These are phyloP conservation scores for Arachnopeziza araneosa DNA, from an alignment of 2,329 filamentous ascomycete genomes.

Conservation along the genomic window DNA sequence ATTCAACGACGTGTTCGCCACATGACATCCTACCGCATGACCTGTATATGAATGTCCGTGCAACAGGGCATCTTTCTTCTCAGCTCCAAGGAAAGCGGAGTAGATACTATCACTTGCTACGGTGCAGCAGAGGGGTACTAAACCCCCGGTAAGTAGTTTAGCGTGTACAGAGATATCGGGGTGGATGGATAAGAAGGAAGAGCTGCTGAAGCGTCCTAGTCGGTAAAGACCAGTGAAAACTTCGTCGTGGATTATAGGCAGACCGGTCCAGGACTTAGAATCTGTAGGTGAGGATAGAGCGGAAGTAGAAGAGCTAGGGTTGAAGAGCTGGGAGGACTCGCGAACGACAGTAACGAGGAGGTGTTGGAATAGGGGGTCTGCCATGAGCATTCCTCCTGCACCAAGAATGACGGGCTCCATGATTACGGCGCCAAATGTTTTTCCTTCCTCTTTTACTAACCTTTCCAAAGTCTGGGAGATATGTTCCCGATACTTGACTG, in stretches of 20 bases:
- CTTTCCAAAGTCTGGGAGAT: conserved; percentile 50
- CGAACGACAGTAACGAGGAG: conserved; percentile 64
- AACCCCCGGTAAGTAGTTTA: conserved; percentile 75
- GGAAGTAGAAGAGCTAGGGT: conserved; percentile 7
- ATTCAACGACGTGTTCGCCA: conserved; percentile 62
- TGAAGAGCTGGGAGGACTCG: conserved; percentile 36
- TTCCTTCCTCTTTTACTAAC: conserved; percentile 49
- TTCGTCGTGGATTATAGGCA: conserved; percentile 79
- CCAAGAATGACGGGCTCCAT: conserved; percentile 77
- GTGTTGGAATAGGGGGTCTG: conserved; percentile 76
- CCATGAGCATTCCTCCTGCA: conserved; percentile 78
- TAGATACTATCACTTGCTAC: conserved; percentile 71
- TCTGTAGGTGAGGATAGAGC: conserved; percentile 2
- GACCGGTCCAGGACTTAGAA: conserved; percentile 55
- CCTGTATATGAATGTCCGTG: conserved; percentile 88
- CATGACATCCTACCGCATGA: conserved; percentile 73
- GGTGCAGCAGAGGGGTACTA: conserved; percentile 72
- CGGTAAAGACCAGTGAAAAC: conserved; percentile 85
- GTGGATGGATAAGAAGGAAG: conserved; percentile 61
- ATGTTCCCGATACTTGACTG: conserved; percentile 51
- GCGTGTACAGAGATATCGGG: conserved; percentile 77
- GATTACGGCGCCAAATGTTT: conserved; percentile 70
- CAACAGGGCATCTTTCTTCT: conserved; percentile 73
- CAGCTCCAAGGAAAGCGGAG: conserved; percentile 60
- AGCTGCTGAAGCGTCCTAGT: conserved; percentile 65